Evolutionary conservation across 768 basidiomycete species (phyloP), one percentile per base, ranked within the genome.

Genomic region (Boletus tomentosulus): DNA sequence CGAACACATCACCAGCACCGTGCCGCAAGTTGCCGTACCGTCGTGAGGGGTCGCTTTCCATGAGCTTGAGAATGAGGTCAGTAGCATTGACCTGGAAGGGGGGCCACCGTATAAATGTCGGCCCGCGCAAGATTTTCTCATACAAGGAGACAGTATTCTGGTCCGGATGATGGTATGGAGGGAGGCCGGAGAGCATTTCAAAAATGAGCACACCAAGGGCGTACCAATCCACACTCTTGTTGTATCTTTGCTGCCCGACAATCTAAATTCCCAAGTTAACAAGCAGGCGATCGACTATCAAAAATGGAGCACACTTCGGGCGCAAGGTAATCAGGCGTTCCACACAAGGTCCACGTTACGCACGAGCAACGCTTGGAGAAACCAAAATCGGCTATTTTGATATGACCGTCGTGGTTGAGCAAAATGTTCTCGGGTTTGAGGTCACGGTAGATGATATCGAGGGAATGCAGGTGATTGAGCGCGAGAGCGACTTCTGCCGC

Each of bases 161-260:
- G 66, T 92, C 91, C 25, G 81, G 76, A 68, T 90, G 87, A 72
- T 97, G 95, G 76, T 93, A 98, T 0, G 97, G 97, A 27, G 95
- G 92, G 27, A 89, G 85, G 8, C 97, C 97, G 0, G 90, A 93
- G 42, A 99, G 81, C 95, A 98, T 98, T 72, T 99, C 97, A 68
- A 89, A 99, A 52, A 95, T 89, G 56, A 99, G 84, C 51, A 99
- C 92, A 48, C 97, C 97, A 48, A 98, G 81, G 1, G 97, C 96
- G 74, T 98, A 99, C 95, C 95, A 99, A 66, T 99, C 97, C 2
- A 98, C 96, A 53, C 86, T 88, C 70, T 97, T 96, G 67, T 95
- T 96, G 68, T 99, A 98, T 6, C 94, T 80, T 53, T 84, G 81
- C 67, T 89, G 86, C 16, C 78, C 83, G 67, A 85, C 87, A 70